Evolutionary conservation across 2,329 filamentous ascomycete genomes (phyloP).

Genomic region (Colletotrichum sidae): DNA sequence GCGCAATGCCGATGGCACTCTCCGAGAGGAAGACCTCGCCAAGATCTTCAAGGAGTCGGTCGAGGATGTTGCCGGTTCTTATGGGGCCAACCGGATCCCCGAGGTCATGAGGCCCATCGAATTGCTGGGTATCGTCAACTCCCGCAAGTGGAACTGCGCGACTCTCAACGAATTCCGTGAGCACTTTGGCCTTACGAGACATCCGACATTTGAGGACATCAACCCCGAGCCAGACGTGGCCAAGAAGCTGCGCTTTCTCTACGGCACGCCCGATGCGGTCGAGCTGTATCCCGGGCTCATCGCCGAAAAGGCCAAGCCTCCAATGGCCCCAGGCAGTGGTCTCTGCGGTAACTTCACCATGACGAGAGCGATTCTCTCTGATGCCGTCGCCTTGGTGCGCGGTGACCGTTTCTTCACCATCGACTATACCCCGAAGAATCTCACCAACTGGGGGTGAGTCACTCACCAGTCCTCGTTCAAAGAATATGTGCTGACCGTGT

Average conservation of each 20-base stretch:
- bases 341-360: slow-evolving; percentile 59
- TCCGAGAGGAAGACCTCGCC: slow-evolving; percentile 66
- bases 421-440: slow-evolving; percentile 68
- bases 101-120: slow-evolving; percentile 67
- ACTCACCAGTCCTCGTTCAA: background rate
- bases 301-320: slow-evolving; percentile 57
- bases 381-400: slow-evolving; percentile 71
- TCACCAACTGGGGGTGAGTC: slow-evolving; percentile 75
- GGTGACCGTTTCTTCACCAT: slow-evolving; percentile 73
- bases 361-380: slow-evolving; percentile 68
- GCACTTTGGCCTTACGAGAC: slow-evolving; percentile 67
- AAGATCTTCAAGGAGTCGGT: slow-evolving; percentile 62
- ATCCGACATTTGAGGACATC: slow-evolving; percentile 69
- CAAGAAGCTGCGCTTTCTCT: slow-evolving; percentile 62
- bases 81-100: slow-evolving; percentile 67
- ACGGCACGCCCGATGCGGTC: slow-evolving; percentile 70
- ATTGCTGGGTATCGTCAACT: slow-evolving; percentile 69
- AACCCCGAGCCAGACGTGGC: slow-evolving; percentile 66
- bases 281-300: slow-evolving; percentile 68
- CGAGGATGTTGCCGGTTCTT: slow-evolving; percentile 62
- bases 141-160: slow-evolving; percentile 67
- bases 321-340: slow-evolving; percentile 59
- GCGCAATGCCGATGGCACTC: slow-evolving; percentile 61
- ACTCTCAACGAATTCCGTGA: slow-evolving; percentile 73
- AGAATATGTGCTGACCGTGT: background rate